Evolutionary conservation across 805 yeast genomes (phyloP), one percentile per base, ranked within the genome.

Genomic region (Cyberlindnera maritima): DNA sequence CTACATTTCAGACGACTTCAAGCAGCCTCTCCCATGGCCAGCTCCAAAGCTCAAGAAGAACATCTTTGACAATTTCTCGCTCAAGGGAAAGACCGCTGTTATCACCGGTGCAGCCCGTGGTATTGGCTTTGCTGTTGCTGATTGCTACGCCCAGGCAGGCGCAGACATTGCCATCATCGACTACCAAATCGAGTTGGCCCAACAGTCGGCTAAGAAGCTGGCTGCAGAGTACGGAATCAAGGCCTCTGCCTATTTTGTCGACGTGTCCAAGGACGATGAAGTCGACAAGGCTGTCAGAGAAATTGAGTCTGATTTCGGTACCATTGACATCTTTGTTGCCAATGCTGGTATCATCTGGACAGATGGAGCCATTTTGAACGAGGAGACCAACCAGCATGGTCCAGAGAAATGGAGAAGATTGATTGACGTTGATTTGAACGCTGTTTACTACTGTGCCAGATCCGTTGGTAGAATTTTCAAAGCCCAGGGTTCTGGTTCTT

Each of bases 291-390:
- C 52, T 13, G 54, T 76, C 25, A 43, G 49, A 20, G 50, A 52
- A 32, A 79, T 81, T 51, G 77, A 72, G 52, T 54, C 66, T 49
- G 95, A 88, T 60, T 88, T 89, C 63, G 81, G 82, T 46, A 79
- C 79, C 51, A 80, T 89, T 55, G 96, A 89, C 65, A 70, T 88
- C 23, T 84, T 87, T 59, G 94, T 89, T 39, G 95, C 95, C 58
- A 89, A 89, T 64, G 96, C 96, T 13, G 96, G 96, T 36, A 80
- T 88, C 40, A 82, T 89, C 14, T 88, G 95, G 95, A 75, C 80
- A 19, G 72, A 77, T 25, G 90, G 91, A 19, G 77, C 77, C 17
- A 63, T 80, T 51, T 63, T 78, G 47, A 77, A 73, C 48, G 66
- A 66, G 44, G 60, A 41, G 25, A 36, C 43, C 26, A 43, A 41